phyloP scores from a whole-genome alignment of 371 early-diverging fungal genomes.

The Choanephora cucurbitarum region DNA sequence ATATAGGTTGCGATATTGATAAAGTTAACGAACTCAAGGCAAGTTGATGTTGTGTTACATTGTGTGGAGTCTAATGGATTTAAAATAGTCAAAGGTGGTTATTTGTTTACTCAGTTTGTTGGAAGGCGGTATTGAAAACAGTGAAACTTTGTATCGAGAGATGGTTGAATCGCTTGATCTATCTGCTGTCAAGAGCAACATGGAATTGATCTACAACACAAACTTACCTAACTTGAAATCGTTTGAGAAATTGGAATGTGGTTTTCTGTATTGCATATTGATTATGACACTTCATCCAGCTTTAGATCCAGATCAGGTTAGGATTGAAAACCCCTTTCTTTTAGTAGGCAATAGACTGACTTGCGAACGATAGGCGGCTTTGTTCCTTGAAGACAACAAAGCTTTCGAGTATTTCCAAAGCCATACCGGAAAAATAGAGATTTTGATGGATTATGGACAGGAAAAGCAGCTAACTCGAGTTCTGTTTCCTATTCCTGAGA shows the following conservation, averaged over 20 bases:
- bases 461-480: constrained; percentile 47
- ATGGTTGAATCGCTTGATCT: constrained; percentile 51
- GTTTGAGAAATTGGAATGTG: constrained; percentile 38
- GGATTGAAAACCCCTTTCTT: too few species aligned
- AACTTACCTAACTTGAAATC: constrained; percentile 22
- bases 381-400: constrained; percentile 32
- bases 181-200: constrained; percentile 33
- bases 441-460: constrained; percentile 47
- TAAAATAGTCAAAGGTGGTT: constrained; percentile 42
- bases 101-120: constrained; percentile 53
- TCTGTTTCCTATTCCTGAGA: constrained; percentile 58
- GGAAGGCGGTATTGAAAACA: constrained; percentile 58
- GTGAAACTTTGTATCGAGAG: constrained; percentile 48
- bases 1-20: constrained; percentile 28
- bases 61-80: neutral
- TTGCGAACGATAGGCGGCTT: constrained; percentile 5
- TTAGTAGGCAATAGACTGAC: too few species aligned
- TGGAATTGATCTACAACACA: constrained; percentile 32
- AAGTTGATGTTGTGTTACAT: constrained; percentile 1
- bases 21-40: constrained; percentile 48
- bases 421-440: constrained; percentile 60
- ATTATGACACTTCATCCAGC: constrained; percentile 44
- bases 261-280: constrained; percentile 45
- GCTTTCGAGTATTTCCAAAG: constrained; percentile 49
- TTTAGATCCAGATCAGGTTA: constrained; percentile 36